Percentiles rank a stretch among this genome's conserved stretches.
These are phyloP conservation scores for Hysterium pulicare DNA, from an alignment of 2,329 filamentous ascomycete species.

Conservation along the genomic window DNA sequence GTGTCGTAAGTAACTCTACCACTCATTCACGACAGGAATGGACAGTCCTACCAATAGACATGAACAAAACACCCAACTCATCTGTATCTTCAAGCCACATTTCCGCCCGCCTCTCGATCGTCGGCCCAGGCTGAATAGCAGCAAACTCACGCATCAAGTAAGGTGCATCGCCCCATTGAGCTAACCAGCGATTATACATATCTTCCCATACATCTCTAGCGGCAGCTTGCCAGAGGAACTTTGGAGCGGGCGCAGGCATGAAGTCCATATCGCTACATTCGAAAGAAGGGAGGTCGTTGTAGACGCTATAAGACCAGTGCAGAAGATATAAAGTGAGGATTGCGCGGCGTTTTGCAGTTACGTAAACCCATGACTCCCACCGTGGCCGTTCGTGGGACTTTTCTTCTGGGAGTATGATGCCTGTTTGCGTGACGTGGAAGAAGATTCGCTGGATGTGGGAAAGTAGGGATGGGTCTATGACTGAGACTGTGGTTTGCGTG, in stretches of 20 bases:
- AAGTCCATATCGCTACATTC: slow-evolving; percentile 37
- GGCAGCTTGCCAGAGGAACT: slow-evolving; percentile 38
- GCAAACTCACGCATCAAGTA: slow-evolving; percentile 33
- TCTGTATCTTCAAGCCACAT: slow-evolving; percentile 44
- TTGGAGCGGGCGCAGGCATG: slow-evolving; percentile 39
- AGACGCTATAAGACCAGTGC: slow-evolving; percentile 40
- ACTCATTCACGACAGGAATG: slow-evolving; percentile 14
- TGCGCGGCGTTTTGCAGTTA: slow-evolving; percentile 55
- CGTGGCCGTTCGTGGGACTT: slow-evolving; percentile 24
- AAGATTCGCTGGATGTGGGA: slow-evolving; percentile 28
- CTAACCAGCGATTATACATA: slow-evolving; percentile 33
- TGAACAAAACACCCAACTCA: slow-evolving; percentile 41
- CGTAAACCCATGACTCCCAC: slow-evolving; percentile 42
- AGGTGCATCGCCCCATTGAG: slow-evolving; percentile 30
- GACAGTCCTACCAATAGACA: slow-evolving; percentile 32
- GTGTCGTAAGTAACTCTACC: slow-evolving; percentile 8
- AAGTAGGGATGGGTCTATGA: slow-evolving; percentile 25
- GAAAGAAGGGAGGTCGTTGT: slow-evolving; percentile 32
- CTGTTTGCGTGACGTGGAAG: slow-evolving; percentile 28
- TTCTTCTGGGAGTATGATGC: slow-evolving; percentile 37
- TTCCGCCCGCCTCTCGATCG: slow-evolving; percentile 33
- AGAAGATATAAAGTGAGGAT: slow-evolving; percentile 35
- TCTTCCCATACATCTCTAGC: slow-evolving; percentile 32
- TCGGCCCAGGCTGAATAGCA: slow-evolving; percentile 23
- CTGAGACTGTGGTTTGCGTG: slow-evolving; percentile 14